These are phyloP conservation scores for Saccharum hybrid DNA, from an alignment of 202 grass and related monocot genomes.

Conservation along the genomic window DNA sequence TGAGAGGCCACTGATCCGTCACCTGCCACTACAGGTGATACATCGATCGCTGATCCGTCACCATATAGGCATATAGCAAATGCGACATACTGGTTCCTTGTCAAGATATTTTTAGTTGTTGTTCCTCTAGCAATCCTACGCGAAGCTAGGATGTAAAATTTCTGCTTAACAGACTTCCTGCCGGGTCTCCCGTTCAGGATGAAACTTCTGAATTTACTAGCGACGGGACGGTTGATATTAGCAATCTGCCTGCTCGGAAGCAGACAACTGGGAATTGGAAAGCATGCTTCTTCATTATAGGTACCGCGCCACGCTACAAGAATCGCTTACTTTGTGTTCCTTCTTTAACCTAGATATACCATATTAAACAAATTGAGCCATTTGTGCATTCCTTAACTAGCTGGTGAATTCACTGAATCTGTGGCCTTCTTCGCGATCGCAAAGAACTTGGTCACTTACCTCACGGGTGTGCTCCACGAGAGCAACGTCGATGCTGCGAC, in stretches of 20 bases:
- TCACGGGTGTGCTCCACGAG: constrained; percentile 2
- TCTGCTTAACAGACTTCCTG: too few relatives aligned
- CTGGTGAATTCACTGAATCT: constrained; percentile 25
- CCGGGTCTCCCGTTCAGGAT: not conserved
- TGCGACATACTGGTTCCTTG: not conserved
- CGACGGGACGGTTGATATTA: constrained; percentile 52
- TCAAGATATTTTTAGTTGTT: not conserved
- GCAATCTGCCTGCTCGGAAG: constrained; percentile 42
- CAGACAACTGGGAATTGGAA: constrained; percentile 52
- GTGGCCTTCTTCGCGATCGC: constrained; percentile 28
- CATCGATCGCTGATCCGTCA: too few relatives aligned
- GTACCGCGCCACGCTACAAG: not conserved
- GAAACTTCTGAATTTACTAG: constrained; percentile 28
- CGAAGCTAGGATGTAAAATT: too few relatives aligned
- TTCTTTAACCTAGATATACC: too few relatives aligned
- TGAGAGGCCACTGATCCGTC: constrained; percentile 30
- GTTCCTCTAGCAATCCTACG: too few relatives aligned
- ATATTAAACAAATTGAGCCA: too few relatives aligned
- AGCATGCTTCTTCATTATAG: constrained; percentile 56
- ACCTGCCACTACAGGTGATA: not conserved
- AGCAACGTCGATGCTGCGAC: constrained; percentile 10
- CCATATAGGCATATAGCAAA: not conserved
- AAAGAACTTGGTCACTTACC: constrained; percentile 33
- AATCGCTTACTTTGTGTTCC: not conserved
- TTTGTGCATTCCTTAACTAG: not conserved